These are phyloP conservation scores for Rhynchosporium graminicola DNA, from an alignment of 2,329 filamentous ascomycete genomes.

Conservation along the genomic window DNA sequence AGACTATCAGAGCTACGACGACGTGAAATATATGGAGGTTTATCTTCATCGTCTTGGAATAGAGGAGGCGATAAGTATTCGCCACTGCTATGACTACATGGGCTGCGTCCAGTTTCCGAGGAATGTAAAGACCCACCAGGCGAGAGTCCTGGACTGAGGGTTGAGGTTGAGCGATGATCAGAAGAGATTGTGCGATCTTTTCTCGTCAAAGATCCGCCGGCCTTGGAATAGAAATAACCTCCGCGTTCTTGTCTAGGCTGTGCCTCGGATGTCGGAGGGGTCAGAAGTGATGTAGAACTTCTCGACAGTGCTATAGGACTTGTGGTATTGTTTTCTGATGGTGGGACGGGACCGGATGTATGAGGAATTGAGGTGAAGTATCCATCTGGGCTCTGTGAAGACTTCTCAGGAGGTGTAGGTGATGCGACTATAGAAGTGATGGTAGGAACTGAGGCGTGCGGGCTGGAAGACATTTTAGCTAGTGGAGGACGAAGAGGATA, in stretches of 20 bases:
- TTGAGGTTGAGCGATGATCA: slow-evolving; percentile 19
- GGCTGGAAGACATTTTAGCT: slow-evolving; percentile 3
- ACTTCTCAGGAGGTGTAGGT: neutral
- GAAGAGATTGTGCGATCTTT: slow-evolving; percentile 11
- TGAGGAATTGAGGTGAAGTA: neutral
- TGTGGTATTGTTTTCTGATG: neutral
- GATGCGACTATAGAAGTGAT: neutral
- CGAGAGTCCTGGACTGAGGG: slow-evolving; percentile 18
- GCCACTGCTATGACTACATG: slow-evolving; percentile 25
- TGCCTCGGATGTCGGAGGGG: slow-evolving; percentile 9
- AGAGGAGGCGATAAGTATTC: slow-evolving; percentile 22
- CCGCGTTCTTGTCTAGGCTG: slow-evolving; percentile 9
- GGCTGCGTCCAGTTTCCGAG: slow-evolving; percentile 18
- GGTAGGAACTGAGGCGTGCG: neutral
- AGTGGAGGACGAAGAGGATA: neutral
- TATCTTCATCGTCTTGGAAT: slow-evolving; percentile 15
- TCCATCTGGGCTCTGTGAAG: neutral
- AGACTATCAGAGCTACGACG: slow-evolving; percentile 26
- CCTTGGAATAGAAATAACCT: slow-evolving; percentile 9
- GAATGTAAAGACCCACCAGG: slow-evolving; percentile 24
- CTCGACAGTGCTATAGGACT: neutral
- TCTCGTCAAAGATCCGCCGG: neutral
- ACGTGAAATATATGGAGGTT: slow-evolving; percentile 29
- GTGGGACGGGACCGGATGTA: neutral
- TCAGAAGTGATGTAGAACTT: slow-evolving; percentile 9